These are phyloP conservation scores for Mortierella sp. DNA, from an alignment of 371 early-diverging fungal species.

Conservation along the genomic window DNA sequence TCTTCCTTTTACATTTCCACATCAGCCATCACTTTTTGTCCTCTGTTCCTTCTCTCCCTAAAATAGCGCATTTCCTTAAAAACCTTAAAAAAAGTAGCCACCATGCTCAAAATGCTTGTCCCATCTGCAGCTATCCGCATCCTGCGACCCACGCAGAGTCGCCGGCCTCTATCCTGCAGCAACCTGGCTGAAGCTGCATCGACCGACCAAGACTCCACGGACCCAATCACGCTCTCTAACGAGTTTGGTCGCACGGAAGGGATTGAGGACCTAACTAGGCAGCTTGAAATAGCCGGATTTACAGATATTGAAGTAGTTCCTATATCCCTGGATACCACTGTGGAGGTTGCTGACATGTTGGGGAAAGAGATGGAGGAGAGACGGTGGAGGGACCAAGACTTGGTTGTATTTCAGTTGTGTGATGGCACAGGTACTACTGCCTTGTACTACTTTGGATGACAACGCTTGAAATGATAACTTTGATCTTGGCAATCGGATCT, in stretches of 20 bases:
- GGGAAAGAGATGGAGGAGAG: slow-evolving; percentile 24
- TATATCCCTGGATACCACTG: slow-evolving; percentile 20
- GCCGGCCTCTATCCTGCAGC: neutral
- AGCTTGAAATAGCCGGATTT: slow-evolving; percentile 30
- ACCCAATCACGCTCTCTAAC: slow-evolving; percentile 38
- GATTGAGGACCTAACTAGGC: slow-evolving; percentile 17
- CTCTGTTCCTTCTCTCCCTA: no score
- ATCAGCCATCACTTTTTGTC: no score
- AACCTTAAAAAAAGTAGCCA: neutral
- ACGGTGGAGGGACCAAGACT: slow-evolving; percentile 7
- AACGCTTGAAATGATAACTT: neutral
- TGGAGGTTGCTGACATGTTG: slow-evolving; percentile 23
- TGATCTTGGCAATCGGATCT: neutral
- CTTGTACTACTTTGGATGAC: neutral
- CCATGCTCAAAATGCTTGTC: neutral
- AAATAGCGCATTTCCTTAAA: neutral
- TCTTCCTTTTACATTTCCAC: no score
- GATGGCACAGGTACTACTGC: slow-evolving; percentile 43
- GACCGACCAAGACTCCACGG: neutral
- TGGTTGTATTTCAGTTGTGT: slow-evolving; percentile 48
- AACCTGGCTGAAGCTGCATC: neutral
- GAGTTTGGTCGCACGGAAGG: slow-evolving; percentile 24
- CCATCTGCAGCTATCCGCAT: slow-evolving; percentile 34
- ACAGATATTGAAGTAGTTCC: slow-evolving; percentile 27
- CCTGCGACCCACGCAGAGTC: slow-evolving; percentile 24